Evolutionary conservation across 1,284 basidiomycete genomes (phyloP), one percentile per base, ranked within the genome.

Genomic region (Malassezia caprae): DNA sequence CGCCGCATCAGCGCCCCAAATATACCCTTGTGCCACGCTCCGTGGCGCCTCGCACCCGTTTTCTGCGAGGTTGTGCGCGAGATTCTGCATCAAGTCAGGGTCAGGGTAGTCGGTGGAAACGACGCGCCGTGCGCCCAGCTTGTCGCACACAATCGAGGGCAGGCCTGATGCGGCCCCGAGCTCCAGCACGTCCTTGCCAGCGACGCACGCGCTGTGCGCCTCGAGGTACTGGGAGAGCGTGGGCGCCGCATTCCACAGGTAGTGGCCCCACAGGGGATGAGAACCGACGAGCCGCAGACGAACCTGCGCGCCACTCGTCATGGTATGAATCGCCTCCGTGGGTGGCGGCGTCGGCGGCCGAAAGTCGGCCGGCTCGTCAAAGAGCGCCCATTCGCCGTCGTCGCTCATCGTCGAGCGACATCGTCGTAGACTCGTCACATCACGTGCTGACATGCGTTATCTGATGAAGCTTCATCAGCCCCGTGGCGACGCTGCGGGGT

Each of bases 51-150:
- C 17, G 45, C 2, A 65, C 59, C 3, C 84, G 67, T 91, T 91
- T 26, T 73, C 63, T 3, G 77, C 68, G 0, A 88, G 80, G 69
- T 96, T 96, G 56, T 80, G 75, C 12, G 76, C 67, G 40, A 96
- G 79, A 69, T 94, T 96, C 2, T 86, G 79, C 42, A 96, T 75
- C n/a, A 96, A 79, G 3, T 79, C 73, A 2, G 78, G 69, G 65
- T 96, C 93, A 0, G 91, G 90, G 75, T 96, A 96, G 75, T 98
- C 93, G 0, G 93, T 94, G 24, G 90, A 77, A 1, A 93, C 81
- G 3, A 85, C 84, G 83, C 86, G 58, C 26, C 47, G 51, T 0
- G 71, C 69, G 4, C 63, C 63, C 2, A 56, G 56, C 54, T 62
- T 60, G 42, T 58, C 63, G 53, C 59, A 60, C 1, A 62, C 65